These are phyloP conservation scores for Phalaenopsis aphrodite DNA, from an alignment of 106 monocot species.

Conservation along the genomic window DNA sequence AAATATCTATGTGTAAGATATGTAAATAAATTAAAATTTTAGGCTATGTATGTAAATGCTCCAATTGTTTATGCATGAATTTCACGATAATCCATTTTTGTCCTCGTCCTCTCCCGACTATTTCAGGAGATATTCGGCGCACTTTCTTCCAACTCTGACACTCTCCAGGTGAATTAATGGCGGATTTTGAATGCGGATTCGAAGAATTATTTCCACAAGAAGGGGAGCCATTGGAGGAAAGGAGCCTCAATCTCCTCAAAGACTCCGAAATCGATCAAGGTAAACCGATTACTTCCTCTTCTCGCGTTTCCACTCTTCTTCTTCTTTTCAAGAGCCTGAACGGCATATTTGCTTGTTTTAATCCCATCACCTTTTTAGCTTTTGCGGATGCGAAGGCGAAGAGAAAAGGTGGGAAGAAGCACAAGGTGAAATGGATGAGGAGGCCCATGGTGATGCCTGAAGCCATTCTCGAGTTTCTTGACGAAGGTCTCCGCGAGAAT, in stretches of 20 bases:
- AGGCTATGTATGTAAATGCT: too few relatives aligned
- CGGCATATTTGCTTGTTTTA: background rate
- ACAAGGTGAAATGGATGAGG: conserved; percentile 46
- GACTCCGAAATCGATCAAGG: conserved; percentile 43
- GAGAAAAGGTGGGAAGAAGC: conserved; percentile 27
- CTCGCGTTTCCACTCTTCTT: background rate
- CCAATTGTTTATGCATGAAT: too few relatives aligned
- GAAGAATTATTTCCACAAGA: conserved; percentile 7
- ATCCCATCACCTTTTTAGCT: background rate
- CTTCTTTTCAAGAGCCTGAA: conserved; percentile 10
- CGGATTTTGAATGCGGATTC: background rate
- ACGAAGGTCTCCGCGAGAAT: conserved; percentile 39
- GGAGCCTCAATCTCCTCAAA: conserved; percentile 26
- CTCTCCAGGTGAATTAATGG: background rate
- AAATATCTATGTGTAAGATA: too few relatives aligned
- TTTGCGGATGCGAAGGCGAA: conserved; percentile 15
- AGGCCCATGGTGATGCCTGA: conserved; percentile 39
- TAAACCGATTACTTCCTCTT: background rate
- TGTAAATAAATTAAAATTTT: too few relatives aligned
- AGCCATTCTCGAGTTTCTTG: conserved; percentile 38
- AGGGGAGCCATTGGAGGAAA: conserved; percentile 29
- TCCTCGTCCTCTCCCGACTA: too few relatives aligned
- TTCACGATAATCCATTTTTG: background rate
- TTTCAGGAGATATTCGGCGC: background rate
- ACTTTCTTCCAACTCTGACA: background rate